These are phyloP conservation scores for Talaromyces nanjingensis DNA, from an alignment of 495 filamentous ascomycete genomes.

Conservation along the genomic window DNA sequence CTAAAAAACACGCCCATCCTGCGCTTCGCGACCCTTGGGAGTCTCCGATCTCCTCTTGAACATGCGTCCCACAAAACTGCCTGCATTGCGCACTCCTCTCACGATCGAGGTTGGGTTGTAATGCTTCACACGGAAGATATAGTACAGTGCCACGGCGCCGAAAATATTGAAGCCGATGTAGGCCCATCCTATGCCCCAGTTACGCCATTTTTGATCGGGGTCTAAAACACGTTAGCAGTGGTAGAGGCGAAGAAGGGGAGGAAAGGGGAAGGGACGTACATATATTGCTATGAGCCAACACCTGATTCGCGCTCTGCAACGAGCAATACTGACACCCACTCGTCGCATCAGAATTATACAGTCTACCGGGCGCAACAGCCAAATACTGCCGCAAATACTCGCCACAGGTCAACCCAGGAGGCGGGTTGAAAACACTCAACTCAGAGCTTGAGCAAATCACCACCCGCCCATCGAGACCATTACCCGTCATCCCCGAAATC, in stretches of 20 bases:
- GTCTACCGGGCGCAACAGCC: constrained; percentile 23
- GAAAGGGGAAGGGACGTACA: constrained; percentile 19
- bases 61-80: constrained; percentile 27
- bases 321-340: constrained; percentile 39
- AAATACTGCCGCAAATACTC: constrained; percentile 37
- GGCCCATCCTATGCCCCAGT: constrained; percentile 47
- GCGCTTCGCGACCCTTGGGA: constrained; percentile 55
- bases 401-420: constrained; percentile 41
- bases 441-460: constrained; percentile 41
- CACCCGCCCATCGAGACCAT: constrained; percentile 34
- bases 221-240: constrained; percentile 7
- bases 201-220: constrained; percentile 44
- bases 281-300: constrained; percentile 38
- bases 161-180: constrained; percentile 47
- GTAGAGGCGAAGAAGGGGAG: too few species aligned
- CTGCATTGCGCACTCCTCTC: constrained; percentile 20
- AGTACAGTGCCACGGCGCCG: constrained; percentile 45
- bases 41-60: constrained; percentile 45
- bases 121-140: constrained; percentile 44
- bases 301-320: constrained; percentile 40
- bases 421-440: constrained; percentile 45
- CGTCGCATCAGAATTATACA: constrained; percentile 38
- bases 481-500: constrained; percentile 43
- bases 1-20: constrained; percentile 24
- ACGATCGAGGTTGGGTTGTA: constrained; percentile 35